Evolutionary conservation across 176 grass and related monocot genomes (phyloP), one percentile per base, ranked within the genome.

Genomic region (Cymbopogon citratus): DNA sequence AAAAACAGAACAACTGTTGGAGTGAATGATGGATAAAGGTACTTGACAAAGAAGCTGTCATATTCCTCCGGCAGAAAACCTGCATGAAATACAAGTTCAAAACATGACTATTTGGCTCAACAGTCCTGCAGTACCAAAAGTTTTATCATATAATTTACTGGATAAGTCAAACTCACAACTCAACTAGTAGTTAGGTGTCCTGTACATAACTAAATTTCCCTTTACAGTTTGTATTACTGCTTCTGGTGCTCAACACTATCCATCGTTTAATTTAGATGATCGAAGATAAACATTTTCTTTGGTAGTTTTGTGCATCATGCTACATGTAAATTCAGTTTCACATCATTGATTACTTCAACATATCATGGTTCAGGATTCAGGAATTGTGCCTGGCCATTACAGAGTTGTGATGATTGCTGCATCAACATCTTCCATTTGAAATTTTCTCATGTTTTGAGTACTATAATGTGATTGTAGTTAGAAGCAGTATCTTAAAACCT

Each of bases 1-100:
- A 98, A 57, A 74, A 98, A 98, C 59, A 98, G 71, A 39, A 88
- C 38, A 29, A 98, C 92, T 18, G 95, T 98, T 2, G 95, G 95
- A 77, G 92, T 95, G 76, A 98, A 98, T 9, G 90, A 92, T 31
- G 92, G 95, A 85, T 98, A 95, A 21, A 98, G 78, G 74, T 77
- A 98, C 79, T 98, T 93, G 23, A 98, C 95, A 5, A 98, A 94
- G 87, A 93, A 86, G 2, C 16, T 87, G 67, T 98, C 95, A 89
- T 93, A 95, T 66, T 93, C 90, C 23, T 92, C 80, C 5, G 95
- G 95, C 24, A 98, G 62, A 75, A 98, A 98, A 63, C 95, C 95
- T 98, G 84, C 88, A 89, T 45, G 51, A 46, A 7, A 71, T 41
- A 63, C 10, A 80, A 40, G 27, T 16, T 64, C 65, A 8, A 86